Evolutionary conservation across 2,329 filamentous ascomycete species (phyloP), one percentile per base, ranked within the genome.

Genomic region (Penicillium sp.): DNA sequence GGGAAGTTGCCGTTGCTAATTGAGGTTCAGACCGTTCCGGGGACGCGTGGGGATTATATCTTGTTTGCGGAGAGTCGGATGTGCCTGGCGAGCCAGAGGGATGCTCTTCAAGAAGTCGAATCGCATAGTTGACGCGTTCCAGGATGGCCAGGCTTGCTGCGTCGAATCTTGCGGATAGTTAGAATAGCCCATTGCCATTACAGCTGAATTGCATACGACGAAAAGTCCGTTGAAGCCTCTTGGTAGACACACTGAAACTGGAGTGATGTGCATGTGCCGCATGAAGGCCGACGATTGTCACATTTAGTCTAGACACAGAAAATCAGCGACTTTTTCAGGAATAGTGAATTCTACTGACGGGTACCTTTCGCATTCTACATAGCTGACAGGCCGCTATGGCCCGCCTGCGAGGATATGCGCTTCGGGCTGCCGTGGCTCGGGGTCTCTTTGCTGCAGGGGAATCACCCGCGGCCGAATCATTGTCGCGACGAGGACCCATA

Each of bases 351-450:
- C 35, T 17, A 38, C 17, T 13, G 15, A 15, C 35, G 15, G 17
- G 7, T 53, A 53, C 50, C 50, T 53, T 53, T 53, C 50, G 38
- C 11, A 53, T 53, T 31, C 50, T 44, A 30, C 54, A 57, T 13
- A 48, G 44, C 44, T 48, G 54, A 45, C 54, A 57, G 15, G 45
- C 54, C 3, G 29, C 21, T 29, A 57, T 21, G 0, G 54, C 54
- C 19, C 54, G 44, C 15, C 46, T 48, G 54, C 54, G 54, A 53
- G 50, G 50, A 44, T 53, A 53, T 21, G 50, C 35, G 29, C 17
- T 53, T n/a, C 50, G 50, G 17, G 19, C 9, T 41, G 31, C 50
- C 13, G 11, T 38, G 11, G 21, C 30, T n/a, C 50, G 50, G 41
- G 50, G 50, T 35, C 19, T 53, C 50, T 53, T 53, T 23, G 50